Base-by-base conservation (phyloP, 352 stramenopile species). In the Globisporangium splendens region DNA sequence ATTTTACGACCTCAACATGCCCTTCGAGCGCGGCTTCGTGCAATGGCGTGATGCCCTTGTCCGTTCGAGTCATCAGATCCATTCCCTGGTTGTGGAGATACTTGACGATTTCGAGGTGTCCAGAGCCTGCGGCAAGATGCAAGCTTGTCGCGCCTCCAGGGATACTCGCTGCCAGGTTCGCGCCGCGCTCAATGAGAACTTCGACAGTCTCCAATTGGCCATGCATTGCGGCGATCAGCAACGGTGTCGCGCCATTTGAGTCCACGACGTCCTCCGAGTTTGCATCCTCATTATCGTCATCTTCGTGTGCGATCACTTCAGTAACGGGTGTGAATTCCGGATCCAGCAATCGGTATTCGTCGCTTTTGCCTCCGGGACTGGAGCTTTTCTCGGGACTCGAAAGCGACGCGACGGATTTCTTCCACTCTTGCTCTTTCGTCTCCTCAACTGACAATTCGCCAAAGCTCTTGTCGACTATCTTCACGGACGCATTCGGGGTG, bases 201-300 rank as follows among this genome's bases (percentile, higher is more conserved):
- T 73, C 68, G 43, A 86, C 69, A 22, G 75, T 82, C 61, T 86
- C 73, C 22, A 84, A 59, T 59, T 89, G 78, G 14, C 76, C 78
- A 61, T 88, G 73, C 60, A 81, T 77, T 46, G 67, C 70, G 24
- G 77, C 77, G 57, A 88, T 70, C 54, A 84, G 77, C 52, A 88
- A 58, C 44, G 75, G 75, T 14, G 75, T 84, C 28, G 75, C 71
- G 31, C 77, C 77, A 24, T 82, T 71, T 17, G 67, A 60, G 39
- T 70, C 64, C 8, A 63, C 57, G 20, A 60, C 49, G 21, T 51
- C 49, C 50, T 51, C 49, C 21, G 54, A 53, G 12, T n/a, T 28
- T 15, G 11, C 51, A 22, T 22, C 41, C 3, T 43, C 52, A 1
- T 41, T 47, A 7, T 56, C 55, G 8, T 56, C 49, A 18, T 53